These are phyloP conservation scores for Wickerhamomyces alni DNA, from an alignment of 805 yeast genomes.

Conservation along the genomic window DNA sequence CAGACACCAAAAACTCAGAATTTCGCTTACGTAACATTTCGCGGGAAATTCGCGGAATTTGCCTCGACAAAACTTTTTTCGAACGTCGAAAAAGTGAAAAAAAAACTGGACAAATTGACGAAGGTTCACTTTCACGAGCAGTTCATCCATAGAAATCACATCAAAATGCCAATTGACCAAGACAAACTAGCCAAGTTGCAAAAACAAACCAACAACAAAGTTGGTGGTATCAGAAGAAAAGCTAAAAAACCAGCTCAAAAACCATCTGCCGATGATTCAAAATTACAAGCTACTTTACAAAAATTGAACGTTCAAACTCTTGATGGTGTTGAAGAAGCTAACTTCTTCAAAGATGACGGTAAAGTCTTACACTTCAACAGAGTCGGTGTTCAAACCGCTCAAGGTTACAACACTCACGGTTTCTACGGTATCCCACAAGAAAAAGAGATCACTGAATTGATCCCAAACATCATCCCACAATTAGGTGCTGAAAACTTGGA, in stretches of 20 bases:
- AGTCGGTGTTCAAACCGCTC: constrained; percentile 93
- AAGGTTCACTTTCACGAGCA: constrained; percentile 7
- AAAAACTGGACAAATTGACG: constrained; percentile 1
- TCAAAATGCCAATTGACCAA: constrained; percentile 81
- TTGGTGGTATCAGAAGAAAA: constrained; percentile 87
- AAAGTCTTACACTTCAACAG: constrained; percentile 92
- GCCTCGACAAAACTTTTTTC: not conserved
- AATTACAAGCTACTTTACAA: constrained; percentile 81
- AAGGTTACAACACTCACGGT: constrained; percentile 85
- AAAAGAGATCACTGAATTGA: constrained; percentile 84
- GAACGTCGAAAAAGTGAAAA: constrained; percentile 3
- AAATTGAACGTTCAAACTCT: constrained; percentile 86
- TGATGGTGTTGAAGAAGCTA: constrained; percentile 92
- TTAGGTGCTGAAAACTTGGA: constrained; percentile 93
- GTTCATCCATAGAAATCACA: not conserved
- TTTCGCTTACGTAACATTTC: no score
- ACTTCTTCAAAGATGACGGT: constrained; percentile 96
- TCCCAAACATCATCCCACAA: constrained; percentile 93
- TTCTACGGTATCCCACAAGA: constrained; percentile 94
- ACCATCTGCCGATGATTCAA: constrained; percentile 80
- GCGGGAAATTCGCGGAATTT: no score
- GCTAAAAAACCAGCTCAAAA: constrained; percentile 67
- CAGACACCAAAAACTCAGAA: no score
- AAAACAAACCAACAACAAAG: constrained; percentile 76
- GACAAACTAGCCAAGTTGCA: constrained; percentile 91